These are phyloP conservation scores for Elaeagnus macrophylla DNA, from an alignment of 306 rosid species.

Conservation along the genomic window DNA sequence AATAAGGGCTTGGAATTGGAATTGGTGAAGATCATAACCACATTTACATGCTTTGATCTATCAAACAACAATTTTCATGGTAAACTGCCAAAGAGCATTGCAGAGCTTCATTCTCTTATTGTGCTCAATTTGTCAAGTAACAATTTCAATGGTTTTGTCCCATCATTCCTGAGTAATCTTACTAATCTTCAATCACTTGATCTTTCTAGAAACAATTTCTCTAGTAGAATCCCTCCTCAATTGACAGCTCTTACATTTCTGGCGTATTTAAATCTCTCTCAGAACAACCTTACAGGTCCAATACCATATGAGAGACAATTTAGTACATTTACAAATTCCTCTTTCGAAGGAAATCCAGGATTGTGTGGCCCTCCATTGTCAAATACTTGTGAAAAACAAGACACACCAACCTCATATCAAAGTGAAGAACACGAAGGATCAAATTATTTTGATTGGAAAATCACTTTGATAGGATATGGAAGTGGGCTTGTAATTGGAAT, in stretches of 20 bases:
- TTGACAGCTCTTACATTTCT: not conserved
- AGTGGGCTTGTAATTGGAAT: not conserved
- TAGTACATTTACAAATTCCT: not conserved
- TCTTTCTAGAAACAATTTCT: not conserved
- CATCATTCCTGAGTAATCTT: not conserved
- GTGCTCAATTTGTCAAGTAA: conserved; percentile 5
- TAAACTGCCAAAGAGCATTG: not conserved
- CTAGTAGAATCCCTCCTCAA: not conserved
- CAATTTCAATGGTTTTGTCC: not conserved
- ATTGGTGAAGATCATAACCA: not conserved
- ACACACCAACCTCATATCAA: not conserved
- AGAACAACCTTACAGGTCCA: conserved; percentile 2
- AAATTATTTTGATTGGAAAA: not conserved
- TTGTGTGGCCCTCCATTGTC: not conserved
- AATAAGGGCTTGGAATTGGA: not conserved
- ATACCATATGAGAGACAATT: not conserved
- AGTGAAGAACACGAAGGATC: not conserved
- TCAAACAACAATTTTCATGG: not conserved
- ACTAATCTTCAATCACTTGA: conserved; percentile 1
- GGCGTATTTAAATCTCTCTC: not conserved
- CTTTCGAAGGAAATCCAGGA: not conserved
- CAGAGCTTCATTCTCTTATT: not conserved
- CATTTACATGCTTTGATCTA: not conserved
- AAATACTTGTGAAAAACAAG: not conserved
- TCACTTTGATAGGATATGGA: not conserved